phyloP scores from a whole-genome alignment of 768 basidiomycete species.

The Termitomyces sp. region DNA sequence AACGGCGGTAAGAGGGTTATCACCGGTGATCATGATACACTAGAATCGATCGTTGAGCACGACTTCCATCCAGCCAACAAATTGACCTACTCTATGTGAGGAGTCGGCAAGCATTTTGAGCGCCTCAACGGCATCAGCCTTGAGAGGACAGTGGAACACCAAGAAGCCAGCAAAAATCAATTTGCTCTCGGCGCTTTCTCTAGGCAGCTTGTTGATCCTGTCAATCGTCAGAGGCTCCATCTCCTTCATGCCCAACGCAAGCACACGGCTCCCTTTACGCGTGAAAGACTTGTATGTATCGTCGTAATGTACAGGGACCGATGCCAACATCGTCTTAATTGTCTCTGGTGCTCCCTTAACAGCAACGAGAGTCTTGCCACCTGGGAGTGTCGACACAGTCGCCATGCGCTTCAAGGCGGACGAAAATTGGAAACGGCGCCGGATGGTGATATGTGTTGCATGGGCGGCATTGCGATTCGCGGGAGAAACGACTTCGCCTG shows the following conservation, averaged over 20 bases:
- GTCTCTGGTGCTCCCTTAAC: constrained; percentile 99
- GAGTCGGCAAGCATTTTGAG: constrained; percentile 95
- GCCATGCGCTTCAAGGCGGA: constrained; percentile 98
- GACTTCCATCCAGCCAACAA: background rate
- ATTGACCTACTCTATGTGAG: constrained; percentile 79
- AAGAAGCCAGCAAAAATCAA: constrained; percentile 93
- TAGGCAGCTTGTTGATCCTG: constrained; percentile 85
- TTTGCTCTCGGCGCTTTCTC: constrained; percentile 74
- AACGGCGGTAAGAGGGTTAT: constrained; percentile 94
- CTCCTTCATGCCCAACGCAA: constrained; percentile 87
- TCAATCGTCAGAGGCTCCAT: constrained; percentile 66
- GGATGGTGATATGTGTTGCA: constrained; percentile 61
- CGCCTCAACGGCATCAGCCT: constrained; percentile 84
- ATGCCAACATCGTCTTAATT: constrained; percentile 78
- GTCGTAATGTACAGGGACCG: constrained; percentile 78
- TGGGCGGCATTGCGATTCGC: constrained; percentile 47
- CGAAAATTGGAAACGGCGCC: constrained; percentile 95
- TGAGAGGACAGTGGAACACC: constrained; percentile 98
- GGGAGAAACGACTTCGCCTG: constrained; percentile 70
- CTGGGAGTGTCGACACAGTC: constrained; percentile 67
- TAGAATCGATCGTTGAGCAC: constrained; percentile 23
- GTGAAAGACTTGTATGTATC: constrained; percentile 95
- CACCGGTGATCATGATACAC: constrained; percentile 99
- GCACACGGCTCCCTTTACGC: constrained; percentile 85
- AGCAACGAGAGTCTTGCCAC: constrained; percentile 56